phyloP scores from a whole-genome alignment of 2,329 filamentous ascomycete species.

The Bertia moriformis region DNA sequence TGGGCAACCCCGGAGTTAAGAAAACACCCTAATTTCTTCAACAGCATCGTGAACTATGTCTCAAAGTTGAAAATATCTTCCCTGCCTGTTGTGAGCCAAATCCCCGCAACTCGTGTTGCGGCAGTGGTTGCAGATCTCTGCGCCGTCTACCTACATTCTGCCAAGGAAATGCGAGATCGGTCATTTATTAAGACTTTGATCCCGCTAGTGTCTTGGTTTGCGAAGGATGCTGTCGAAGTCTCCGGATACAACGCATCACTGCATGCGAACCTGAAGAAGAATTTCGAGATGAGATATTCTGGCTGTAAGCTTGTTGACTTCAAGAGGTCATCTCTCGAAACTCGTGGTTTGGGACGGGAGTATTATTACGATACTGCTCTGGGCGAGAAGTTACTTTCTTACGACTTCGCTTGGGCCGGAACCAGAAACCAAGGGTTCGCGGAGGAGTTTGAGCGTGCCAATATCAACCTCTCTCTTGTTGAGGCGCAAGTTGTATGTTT shows the following conservation, averaged over 20 bases:
- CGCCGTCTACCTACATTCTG: constrained; percentile 55
- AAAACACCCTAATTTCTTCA: background rate
- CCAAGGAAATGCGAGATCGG: constrained; percentile 38
- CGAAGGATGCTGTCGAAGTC: constrained; percentile 65
- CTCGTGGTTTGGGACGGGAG: constrained; percentile 51
- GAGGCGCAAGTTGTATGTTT: constrained; percentile 71
- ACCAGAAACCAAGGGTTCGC: constrained; percentile 58
- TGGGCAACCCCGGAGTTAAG: constrained; percentile 30
- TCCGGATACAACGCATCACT: constrained; percentile 75
- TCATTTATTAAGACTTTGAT: constrained; percentile 58
- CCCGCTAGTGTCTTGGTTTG: constrained; percentile 63
- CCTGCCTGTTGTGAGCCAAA: constrained; percentile 29
- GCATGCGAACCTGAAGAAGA: constrained; percentile 71
- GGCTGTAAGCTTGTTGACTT: constrained; percentile 64
- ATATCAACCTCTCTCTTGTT: constrained; percentile 79
- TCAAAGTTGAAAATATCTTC: background rate
- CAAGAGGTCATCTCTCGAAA: constrained; percentile 57
- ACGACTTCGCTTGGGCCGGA: constrained; percentile 66
- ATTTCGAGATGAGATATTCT: constrained; percentile 66
- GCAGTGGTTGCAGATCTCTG: constrained; percentile 25
- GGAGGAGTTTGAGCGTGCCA: constrained; percentile 72
- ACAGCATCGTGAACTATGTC: background rate
- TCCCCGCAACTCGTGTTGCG: constrained; percentile 16
- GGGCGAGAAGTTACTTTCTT: constrained; percentile 61
- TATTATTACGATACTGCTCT: constrained; percentile 77